Base-by-base conservation (phyloP, 139 green algal species). In the Protoeuglena noctilucae region DNA sequence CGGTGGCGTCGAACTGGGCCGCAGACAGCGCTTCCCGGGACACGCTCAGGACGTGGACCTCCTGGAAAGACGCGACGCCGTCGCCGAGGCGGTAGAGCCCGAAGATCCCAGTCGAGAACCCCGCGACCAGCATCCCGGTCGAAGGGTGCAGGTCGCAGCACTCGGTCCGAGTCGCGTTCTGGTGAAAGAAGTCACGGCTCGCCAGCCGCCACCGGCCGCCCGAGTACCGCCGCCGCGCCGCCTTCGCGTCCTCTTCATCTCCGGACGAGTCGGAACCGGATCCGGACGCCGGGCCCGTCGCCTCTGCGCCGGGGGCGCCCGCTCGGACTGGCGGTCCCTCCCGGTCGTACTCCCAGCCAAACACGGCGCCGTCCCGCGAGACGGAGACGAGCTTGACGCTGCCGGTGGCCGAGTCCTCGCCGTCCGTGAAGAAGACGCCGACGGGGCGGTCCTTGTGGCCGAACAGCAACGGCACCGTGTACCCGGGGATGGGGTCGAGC, bases 291-390 rank as follows among this genome's bases (percentile, higher is more conserved):
- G 34, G 34, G 9, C 7, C 9, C 34, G 34, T 43, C 16, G 1
- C 39, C 43, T 55, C 56, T 28, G 49, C 41, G 43, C 18, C 56
- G 40, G 55, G 7, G 54, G 34, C 47, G 54, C 34, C 27, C n/a
- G 28, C 28, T 58, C 41, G 7, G 53, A 21, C 24, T 45, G 3
- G 9, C n/a, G 17, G 39, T 60, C 16, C 6, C 28, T 67, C 51
- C 29, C 47, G 46, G 23, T 52, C 31, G 51, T 81, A 88, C 19
- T 53, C 61, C 84, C 87, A 96, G 12, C 54, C 58, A 64, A 86
- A 82, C 48, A 96, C 68, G 1, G 85, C 84, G 18, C 88, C 88
- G 64, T 96, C 88, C 0, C 63, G 63, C 0, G 79, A 82, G 0
- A 94, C 46, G 0, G 84, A 89, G 70, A 84, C 85, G 28, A 90